A percentile compares a stretch with the other conserved stretches of the same genome.
Evolutionary conservation across 2,329 filamentous ascomycete species (phyloP).

Genomic region (Lachnellula willkommii): DNA sequence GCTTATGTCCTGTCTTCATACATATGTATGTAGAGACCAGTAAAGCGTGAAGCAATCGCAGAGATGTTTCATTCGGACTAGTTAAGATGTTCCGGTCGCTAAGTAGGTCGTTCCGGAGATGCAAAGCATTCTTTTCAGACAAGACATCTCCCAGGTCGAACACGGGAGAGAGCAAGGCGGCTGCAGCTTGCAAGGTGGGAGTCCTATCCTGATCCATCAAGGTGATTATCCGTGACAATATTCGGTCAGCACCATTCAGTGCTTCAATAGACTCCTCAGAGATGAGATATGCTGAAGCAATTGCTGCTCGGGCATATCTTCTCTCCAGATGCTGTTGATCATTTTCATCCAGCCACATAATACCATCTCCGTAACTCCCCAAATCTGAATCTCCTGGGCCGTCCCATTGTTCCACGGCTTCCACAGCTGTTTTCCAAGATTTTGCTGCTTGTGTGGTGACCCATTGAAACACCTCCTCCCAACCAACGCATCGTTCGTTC

Average conservation of each 20-base stretch:
- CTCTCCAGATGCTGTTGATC: slow-evolving; percentile 54
- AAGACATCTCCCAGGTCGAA: slow-evolving; percentile 33
- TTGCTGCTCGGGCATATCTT: slow-evolving; percentile 61
- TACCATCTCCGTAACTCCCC: slow-evolving; percentile 49
- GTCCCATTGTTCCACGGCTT: slow-evolving; percentile 65
- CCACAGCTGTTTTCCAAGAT: slow-evolving; percentile 58
- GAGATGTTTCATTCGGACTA: slow-evolving; percentile 49
- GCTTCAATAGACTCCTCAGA: slow-evolving; percentile 53
- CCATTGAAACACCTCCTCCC: slow-evolving; percentile 67
- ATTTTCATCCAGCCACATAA: slow-evolving; percentile 54
- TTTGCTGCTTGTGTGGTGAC: slow-evolving; percentile 53
- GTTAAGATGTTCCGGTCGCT: slow-evolving; percentile 60
- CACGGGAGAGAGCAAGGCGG: slow-evolving; percentile 42
- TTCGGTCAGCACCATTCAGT: slow-evolving; percentile 54
- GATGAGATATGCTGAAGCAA: slow-evolving; percentile 65
- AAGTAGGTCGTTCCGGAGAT: slow-evolving; percentile 50
- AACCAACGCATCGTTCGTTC: slow-evolving; percentile 49
- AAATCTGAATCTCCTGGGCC: slow-evolving; percentile 67
- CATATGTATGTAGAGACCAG: slow-evolving; percentile 56
- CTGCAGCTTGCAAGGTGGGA: slow-evolving; percentile 45
- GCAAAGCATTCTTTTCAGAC: slow-evolving; percentile 38
- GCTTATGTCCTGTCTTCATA: slow-evolving; percentile 44
- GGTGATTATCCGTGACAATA: slow-evolving; percentile 53
- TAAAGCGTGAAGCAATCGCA: slow-evolving; percentile 57
- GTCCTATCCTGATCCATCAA: slow-evolving; percentile 57